A percentile compares a stretch with the other conserved stretches of the same genome.
These are phyloP conservation scores for Babesia sp. DNA, from an alignment of 169 alveolate genomes.

Conservation along the genomic window DNA sequence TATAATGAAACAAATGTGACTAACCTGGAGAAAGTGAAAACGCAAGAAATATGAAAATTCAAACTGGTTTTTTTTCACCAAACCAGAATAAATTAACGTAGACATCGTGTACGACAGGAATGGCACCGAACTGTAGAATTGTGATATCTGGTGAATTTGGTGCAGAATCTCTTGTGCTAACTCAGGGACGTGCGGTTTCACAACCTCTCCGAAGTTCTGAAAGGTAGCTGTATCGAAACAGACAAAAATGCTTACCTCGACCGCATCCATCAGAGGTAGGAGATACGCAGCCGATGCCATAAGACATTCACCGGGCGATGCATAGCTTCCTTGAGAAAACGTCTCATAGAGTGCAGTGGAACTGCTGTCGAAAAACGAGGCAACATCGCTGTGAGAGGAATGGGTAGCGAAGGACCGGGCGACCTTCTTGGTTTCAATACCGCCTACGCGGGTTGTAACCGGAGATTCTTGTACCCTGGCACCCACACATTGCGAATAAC, in stretches of 20 bases:
- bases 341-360: constrained; percentile 22
- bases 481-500: background rate
- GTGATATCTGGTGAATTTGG: constrained; percentile 12
- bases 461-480: background rate
- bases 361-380: constrained; percentile 8
- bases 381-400: constrained; percentile 1
- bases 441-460: background rate
- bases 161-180: constrained; percentile 14
- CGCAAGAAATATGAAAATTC: constrained; percentile 35
- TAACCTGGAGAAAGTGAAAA: constrained; percentile 45
- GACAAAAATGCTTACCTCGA: constrained; percentile 32
- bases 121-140: constrained; percentile 48
- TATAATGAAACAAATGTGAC: background rate
- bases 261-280: constrained; percentile 50
- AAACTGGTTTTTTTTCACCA: constrained; percentile 46
- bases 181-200: constrained; percentile 36
- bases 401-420: background rate
- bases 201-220: constrained; percentile 39
- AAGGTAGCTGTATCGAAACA: background rate
- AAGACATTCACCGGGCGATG: constrained; percentile 44
- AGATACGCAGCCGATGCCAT: constrained; percentile 52
- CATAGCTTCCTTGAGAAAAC: constrained; percentile 34
- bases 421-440: constrained; percentile 17
- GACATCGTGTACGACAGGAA: constrained; percentile 40
- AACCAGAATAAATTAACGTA: constrained; percentile 39